Conservation (phyloP, 2,329 filamentous ascomycete species). For the Lecanicillium sp. region DNA sequence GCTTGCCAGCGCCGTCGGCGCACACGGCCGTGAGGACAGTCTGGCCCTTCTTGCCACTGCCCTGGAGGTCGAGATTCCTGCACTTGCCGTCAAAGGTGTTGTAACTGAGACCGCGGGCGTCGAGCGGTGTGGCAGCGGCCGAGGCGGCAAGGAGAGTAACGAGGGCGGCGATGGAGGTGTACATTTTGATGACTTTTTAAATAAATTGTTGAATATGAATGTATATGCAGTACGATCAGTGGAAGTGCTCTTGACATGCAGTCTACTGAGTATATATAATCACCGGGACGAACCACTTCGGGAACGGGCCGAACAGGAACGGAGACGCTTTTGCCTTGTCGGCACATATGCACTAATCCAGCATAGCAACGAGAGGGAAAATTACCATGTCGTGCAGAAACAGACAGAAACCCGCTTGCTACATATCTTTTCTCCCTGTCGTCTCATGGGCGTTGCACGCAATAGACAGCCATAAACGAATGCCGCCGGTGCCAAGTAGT, state of each 20-base stretch:
- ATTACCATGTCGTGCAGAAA: background rate
- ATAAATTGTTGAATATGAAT: too few relatives aligned
- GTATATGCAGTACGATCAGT: background rate
- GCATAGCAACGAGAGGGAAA: background rate
- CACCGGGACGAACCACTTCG: background rate
- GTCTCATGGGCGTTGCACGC: too few relatives aligned
- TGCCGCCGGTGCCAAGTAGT: too few relatives aligned
- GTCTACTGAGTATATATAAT: background rate
- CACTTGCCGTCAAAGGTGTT: slow-evolving; percentile 4
- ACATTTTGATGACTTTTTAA: too few relatives aligned
- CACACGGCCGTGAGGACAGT: background rate
- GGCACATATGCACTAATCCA: background rate
- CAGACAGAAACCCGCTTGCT: background rate
- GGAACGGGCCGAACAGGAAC: background rate
- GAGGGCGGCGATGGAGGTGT: background rate
- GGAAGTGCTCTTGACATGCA: background rate
- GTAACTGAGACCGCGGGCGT: background rate
- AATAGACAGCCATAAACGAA: too few relatives aligned
- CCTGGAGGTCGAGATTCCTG: background rate
- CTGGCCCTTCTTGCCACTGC: background rate
- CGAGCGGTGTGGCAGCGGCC: background rate
- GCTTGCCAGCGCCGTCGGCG: slow-evolving; percentile 1
- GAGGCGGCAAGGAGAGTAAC: background rate
- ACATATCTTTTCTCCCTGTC: too few relatives aligned
- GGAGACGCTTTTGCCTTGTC: background rate